These are phyloP conservation scores for Kwoniella botswanensis DNA, from an alignment of 768 basidiomycete genomes.

Conservation along the genomic window DNA sequence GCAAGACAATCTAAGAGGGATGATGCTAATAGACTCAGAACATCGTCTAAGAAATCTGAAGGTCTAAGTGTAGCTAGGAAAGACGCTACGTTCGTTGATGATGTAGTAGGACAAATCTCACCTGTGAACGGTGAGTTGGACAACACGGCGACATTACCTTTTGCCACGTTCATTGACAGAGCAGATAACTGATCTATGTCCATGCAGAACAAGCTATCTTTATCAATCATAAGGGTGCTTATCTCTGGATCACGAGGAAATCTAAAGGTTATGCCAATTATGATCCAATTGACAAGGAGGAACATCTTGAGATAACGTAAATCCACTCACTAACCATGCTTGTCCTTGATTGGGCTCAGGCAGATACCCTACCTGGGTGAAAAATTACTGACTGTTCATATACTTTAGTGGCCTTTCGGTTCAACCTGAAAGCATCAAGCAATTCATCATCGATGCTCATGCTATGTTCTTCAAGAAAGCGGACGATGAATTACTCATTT, in stretches of 20 bases:
- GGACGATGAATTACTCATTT: conserved; percentile 31
- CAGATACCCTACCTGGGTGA: not conserved
- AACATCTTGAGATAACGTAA: conserved; percentile 12
- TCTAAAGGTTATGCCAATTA: conserved; percentile 6
- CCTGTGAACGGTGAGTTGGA: conserved; percentile 34
- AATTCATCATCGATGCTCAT: conserved; percentile 36
- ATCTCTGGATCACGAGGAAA: conserved; percentile 30
- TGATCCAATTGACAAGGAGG: not conserved
- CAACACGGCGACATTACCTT: not conserved
- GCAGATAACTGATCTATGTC: not conserved
- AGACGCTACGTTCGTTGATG: conserved; percentile 15
- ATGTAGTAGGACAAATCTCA: conserved; percentile 34
- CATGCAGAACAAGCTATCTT: conserved; percentile 17
- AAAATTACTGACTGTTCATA: not conserved
- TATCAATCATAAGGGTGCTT: conserved; percentile 29
- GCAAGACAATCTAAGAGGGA: conserved; percentile 20
- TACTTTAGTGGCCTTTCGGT: not conserved
- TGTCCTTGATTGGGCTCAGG: not conserved
- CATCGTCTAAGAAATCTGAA: not conserved
- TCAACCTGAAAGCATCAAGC: conserved; percentile 5
- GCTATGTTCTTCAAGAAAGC: conserved; percentile 27
- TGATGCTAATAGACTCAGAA: conserved; percentile 6
- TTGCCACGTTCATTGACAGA: not conserved
- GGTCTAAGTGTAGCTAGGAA: conserved; percentile 7
- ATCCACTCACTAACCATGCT: not conserved